A percentile compares a stretch with the other conserved stretches of the same genome.
Conservation (phyloP, 441 rosid species). For the Omphalea diandra region DNA sequence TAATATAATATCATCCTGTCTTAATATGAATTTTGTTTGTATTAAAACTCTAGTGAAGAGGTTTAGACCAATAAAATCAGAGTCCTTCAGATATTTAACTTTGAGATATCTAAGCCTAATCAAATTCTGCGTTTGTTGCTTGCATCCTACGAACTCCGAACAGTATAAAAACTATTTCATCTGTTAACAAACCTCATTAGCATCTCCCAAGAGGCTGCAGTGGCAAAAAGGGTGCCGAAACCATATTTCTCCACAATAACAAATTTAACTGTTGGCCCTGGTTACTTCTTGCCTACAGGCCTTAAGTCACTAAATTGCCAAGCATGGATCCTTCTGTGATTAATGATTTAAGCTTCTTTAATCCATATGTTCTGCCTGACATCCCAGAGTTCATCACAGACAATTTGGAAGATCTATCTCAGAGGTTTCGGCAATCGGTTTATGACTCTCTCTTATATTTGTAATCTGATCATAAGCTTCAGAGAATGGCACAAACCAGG, state of each 20-base stretch:
- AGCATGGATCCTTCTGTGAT: conserved; percentile 27
- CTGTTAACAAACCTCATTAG: conserved; percentile 15
- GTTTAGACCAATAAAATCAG: too few species aligned
- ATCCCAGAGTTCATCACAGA: conserved; percentile 34
- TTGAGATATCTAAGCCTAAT: too few species aligned
- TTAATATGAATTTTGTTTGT: too few species aligned
- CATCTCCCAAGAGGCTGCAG: conserved; percentile 17
- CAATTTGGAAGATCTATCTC: conserved; percentile 37
- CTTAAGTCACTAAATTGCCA: conserved; percentile 35
- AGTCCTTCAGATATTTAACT: too few species aligned
- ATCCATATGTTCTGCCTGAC: conserved; percentile 43
- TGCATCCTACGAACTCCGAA: too few species aligned
- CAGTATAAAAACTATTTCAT: too few species aligned
- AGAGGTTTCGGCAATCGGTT: conserved; percentile 43
- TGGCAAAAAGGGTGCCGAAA: conserved; percentile 32
- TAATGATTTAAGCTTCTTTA: conserved; percentile 32
- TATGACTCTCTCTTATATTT: conserved; percentile 36
- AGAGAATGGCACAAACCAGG: conserved; percentile 33
- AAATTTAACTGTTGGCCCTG: conserved; percentile 43
- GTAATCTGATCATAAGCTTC: conserved; percentile 37
- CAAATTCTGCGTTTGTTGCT: too few species aligned
- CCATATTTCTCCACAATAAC: conserved; percentile 35
- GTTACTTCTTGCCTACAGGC: conserved; percentile 37
- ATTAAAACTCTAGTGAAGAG: too few species aligned
- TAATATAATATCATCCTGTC: too few species aligned